Evolutionary conservation across 2,329 filamentous ascomycete species (phyloP), one percentile per base, ranked within the genome.

Genomic region (Phyllosticta citribraziliensis): DNA sequence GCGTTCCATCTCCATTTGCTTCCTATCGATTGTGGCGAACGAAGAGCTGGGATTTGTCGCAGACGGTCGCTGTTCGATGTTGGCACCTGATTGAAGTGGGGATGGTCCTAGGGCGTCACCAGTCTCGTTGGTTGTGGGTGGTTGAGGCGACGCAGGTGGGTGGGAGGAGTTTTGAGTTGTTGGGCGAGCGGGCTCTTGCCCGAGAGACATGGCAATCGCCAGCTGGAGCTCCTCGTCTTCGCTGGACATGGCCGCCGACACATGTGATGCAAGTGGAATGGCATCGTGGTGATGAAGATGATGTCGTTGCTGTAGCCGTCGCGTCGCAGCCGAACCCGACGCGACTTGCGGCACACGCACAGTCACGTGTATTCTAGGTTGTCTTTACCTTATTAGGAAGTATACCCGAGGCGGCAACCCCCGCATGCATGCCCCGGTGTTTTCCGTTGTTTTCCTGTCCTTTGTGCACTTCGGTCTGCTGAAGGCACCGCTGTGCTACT

Each of bases 1-100:
- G 51, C 93, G 85, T 70, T 95, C 91, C 67, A 86, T 80, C 72
- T 97, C 93, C 90, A 96, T 94, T 58, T 84, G 82, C 73, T 86
- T 90, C 40, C 92, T 83, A 75, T 96, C 83, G 1, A 96, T 73
- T 8, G 22, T 47, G 14, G 40, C 17, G 40, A 47, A 14, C 4
- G 40, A 47, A n/a, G n/a, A n/a, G 19, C 8, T 14, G n/a, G 14
- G 3, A 14, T 2, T n/a, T 2, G 40, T 2, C n/a, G 40, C 1
- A n/a, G 40, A n/a, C 1, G 14, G 14, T n/a, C 12, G 59, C 54
- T 61, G 54, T 57, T 12, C 17, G 10, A 12, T 11, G 59, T 61
- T 56, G 47, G 59, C 24, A 61, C 27, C 14, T 56, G 50, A 27
- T 17, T 54, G 54, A n/a, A 33, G 1, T 19, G 47, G 19, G 14